These are phyloP conservation scores for Cyclostephanos invisitatus DNA, from an alignment of 108 stramenopile genomes.

Conservation along the genomic window DNA sequence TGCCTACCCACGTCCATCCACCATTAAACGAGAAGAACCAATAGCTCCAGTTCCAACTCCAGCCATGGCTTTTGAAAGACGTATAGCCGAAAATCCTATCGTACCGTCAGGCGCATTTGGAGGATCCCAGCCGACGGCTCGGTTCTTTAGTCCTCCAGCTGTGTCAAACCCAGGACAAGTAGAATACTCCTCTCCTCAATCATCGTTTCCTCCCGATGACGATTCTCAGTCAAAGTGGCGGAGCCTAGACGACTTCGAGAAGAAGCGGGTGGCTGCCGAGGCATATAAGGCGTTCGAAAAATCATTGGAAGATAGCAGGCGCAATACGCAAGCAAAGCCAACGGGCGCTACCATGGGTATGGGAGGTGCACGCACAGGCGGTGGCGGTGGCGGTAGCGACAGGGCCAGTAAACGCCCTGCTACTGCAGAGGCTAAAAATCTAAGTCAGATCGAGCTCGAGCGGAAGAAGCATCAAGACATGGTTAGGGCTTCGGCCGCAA, in stretches of 20 bases:
- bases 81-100: constrained; percentile 33
- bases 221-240: constrained; percentile 48
- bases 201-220: constrained; percentile 20
- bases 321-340: constrained; percentile 16
- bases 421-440: constrained; percentile 10
- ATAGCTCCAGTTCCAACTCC: constrained; percentile 31
- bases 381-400: constrained; percentile 23
- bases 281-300: constrained; percentile 52
- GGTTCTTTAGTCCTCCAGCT: constrained; percentile 39
- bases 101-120: constrained; percentile 46
- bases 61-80: constrained; percentile 31
- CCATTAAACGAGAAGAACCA: constrained; percentile 6
- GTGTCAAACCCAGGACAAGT: neutral
- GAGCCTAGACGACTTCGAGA: constrained; percentile 43
- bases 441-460: constrained; percentile 29
- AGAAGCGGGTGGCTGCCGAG: constrained; percentile 48
- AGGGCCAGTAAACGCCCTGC: constrained; percentile 10
- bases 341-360: constrained; percentile 4
- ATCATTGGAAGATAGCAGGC: constrained; percentile 25
- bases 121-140: constrained; percentile 42
- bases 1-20: constrained; percentile 14
- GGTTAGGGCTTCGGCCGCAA: constrained; percentile 13
- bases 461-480: constrained; percentile 43
- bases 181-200: constrained; percentile 5
- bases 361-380: constrained; percentile 13